phyloP scores from a whole-genome alignment of 208 protist species.

The Naegleria fowleri region DNA sequence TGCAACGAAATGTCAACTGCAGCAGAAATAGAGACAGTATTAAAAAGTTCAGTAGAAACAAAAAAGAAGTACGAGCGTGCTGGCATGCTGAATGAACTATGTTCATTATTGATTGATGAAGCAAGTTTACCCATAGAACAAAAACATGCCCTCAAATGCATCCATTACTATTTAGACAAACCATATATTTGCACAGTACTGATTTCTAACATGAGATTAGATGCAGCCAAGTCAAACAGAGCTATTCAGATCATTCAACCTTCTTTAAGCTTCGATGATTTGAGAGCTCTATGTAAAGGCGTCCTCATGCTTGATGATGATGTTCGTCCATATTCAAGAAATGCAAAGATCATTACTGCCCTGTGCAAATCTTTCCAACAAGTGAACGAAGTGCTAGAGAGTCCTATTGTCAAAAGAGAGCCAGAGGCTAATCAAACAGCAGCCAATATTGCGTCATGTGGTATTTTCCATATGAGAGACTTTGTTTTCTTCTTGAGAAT shows the following conservation, averaged over 20 bases:
- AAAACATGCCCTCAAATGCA: conserved; percentile 45
- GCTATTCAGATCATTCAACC: conserved; percentile 31
- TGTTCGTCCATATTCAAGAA: neutral
- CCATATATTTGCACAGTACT: conserved; percentile 43
- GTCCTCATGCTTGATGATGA: conserved; percentile 26
- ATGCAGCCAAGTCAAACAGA: conserved; percentile 51
- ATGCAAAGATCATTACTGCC: neutral
- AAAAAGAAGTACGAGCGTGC: conserved; percentile 34
- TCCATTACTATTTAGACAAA: conserved; percentile 52
- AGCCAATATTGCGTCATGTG: neutral
- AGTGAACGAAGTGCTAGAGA: neutral
- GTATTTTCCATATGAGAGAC: conserved; percentile 44
- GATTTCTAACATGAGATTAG: conserved; percentile 43
- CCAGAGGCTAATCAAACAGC: neutral
- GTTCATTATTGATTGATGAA: conserved; percentile 49
- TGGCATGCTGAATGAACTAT: neutral
- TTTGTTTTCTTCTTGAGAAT: conserved; percentile 53
- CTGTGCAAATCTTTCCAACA: conserved; percentile 29
- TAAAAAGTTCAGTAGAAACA: conserved; percentile 14
- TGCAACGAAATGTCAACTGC: conserved; percentile 44
- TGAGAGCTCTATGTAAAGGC: conserved; percentile 4
- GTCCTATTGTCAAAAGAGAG: neutral
- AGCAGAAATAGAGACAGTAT: conserved; percentile 42
- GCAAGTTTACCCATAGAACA: conserved; percentile 43
- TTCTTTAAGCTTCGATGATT: conserved; percentile 1